Evolutionary conservation across 192 early-diverging fungal genomes (phyloP).

Genomic region (Thoreauomyces humboldtii): DNA sequence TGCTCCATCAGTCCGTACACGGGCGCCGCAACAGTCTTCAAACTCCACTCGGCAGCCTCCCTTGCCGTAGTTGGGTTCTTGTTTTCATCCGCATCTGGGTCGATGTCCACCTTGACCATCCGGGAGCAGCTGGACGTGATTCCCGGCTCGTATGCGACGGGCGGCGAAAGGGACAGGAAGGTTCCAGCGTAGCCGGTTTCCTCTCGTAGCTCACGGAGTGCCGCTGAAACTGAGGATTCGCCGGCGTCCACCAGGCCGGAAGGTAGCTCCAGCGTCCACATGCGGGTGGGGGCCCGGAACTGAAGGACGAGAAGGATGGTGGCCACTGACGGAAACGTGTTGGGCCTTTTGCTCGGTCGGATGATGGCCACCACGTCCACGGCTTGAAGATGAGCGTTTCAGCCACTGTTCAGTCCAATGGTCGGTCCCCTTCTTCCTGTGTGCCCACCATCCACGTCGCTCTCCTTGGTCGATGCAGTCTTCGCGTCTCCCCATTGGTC

Average conservation of each 20-base stretch:
- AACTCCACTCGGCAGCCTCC: slow-evolving; percentile 30
- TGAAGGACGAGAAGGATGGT: slow-evolving; percentile 28
- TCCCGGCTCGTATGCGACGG: slow-evolving; percentile 31
- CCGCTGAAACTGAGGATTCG: slow-evolving; percentile 13
- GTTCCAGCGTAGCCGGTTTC: slow-evolving; percentile 22
- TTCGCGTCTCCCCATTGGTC: neutral
- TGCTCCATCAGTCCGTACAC: slow-evolving; percentile 4
- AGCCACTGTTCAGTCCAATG: neutral
- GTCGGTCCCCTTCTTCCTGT: neutral
- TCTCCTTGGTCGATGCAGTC: neutral
- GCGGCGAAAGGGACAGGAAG: neutral
- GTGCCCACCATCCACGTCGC: slow-evolving; percentile 13
- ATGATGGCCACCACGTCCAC: slow-evolving; percentile 25
- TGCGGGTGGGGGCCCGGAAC: slow-evolving; percentile 21
- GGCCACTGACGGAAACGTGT: neutral
- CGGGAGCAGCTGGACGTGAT: slow-evolving; percentile 28
- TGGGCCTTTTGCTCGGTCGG: neutral
- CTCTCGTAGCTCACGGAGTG: slow-evolving; percentile 29
- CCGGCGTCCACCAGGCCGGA: slow-evolving; percentile 19
- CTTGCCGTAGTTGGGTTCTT: neutral
- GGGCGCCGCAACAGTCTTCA: slow-evolving; percentile 9
- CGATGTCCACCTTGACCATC: slow-evolving; percentile 4
- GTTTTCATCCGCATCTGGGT: slow-evolving; percentile 17
- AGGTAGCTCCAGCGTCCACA: slow-evolving; percentile 34
- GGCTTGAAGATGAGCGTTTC: slow-evolving; percentile 7